Evolutionary conservation across 495 filamentous ascomycete genomes (phyloP).

Genomic region (Letharia columbiana): DNA sequence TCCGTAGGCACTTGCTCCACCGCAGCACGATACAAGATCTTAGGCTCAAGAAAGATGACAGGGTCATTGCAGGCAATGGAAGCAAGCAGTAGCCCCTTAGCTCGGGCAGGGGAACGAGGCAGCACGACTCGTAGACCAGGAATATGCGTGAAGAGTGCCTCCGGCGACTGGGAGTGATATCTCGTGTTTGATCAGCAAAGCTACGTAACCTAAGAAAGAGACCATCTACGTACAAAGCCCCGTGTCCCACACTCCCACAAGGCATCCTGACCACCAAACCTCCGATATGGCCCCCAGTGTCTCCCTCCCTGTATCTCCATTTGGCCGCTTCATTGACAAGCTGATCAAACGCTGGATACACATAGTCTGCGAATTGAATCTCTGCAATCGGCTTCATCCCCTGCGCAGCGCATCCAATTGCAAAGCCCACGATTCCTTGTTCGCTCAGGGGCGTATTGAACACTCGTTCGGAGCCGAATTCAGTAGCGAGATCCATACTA

Average conservation of each 20-base stretch:
- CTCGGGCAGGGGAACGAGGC: constrained; percentile 82
- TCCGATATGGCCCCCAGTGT: constrained; percentile 56
- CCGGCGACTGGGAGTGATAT: constrained; percentile 91
- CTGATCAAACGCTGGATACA: constrained; percentile 95
- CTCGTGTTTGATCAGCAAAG: constrained; percentile 32
- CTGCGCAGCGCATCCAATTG: constrained; percentile 78
- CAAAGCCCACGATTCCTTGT: constrained; percentile 92
- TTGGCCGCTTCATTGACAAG: constrained; percentile 96
- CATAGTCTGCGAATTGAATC: constrained; percentile 97
- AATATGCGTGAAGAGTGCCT: constrained; percentile 84
- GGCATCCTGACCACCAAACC: constrained; percentile 92
- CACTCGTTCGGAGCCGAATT: constrained; percentile 80
- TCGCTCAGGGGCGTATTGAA: constrained; percentile 96
- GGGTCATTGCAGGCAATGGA: constrained; percentile 78
- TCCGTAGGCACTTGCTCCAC: constrained; percentile 87
- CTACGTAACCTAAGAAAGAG: constrained; percentile 1
- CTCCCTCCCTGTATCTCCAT: constrained; percentile 77
- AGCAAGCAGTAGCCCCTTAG: constrained; percentile 77
- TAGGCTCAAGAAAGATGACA: constrained; percentile 94
- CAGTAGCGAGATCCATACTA: constrained; percentile 77
- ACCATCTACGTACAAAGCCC: constrained; percentile 56
- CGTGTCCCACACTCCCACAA: constrained; percentile 89
- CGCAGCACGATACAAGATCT: constrained; percentile 87
- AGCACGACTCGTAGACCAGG: constrained; percentile 86
- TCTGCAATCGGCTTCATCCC: constrained; percentile 92